Conservation (phyloP, 2,329 filamentous ascomycete species). For the Dactylellina drechsleri region DNA sequence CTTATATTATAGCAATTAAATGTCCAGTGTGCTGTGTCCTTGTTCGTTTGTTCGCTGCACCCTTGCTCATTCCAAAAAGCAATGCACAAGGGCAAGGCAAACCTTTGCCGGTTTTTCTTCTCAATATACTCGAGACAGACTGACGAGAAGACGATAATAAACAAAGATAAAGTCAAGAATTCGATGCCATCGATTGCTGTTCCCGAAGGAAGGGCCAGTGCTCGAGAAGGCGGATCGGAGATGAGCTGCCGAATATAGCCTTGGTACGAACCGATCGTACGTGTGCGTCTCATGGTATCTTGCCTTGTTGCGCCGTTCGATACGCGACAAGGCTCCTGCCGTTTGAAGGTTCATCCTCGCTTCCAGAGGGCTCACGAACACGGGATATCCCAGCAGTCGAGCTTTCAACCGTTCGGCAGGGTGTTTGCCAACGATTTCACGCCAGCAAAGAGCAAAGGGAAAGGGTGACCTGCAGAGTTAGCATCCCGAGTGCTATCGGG, state of each 20-base stretch:
- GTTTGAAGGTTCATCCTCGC: slow-evolving; percentile 45
- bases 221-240: slow-evolving; percentile 39
- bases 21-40: slow-evolving; percentile 40
- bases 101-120: slow-evolving; percentile 21
- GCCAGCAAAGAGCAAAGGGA: slow-evolving; percentile 16
- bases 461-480: slow-evolving; percentile 15
- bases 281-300: slow-evolving; percentile 27
- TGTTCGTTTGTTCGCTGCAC: slow-evolving; percentile 38
- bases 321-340: slow-evolving; percentile 47
- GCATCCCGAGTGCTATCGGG: slow-evolving; percentile 39
- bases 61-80: slow-evolving; percentile 24
- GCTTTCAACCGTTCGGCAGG: not conserved
- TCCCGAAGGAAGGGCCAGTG: slow-evolving; percentile 12
- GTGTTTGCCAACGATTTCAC: not conserved
- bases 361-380: slow-evolving; percentile 28
- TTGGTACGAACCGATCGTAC: slow-evolving; percentile 34
- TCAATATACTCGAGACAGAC: slow-evolving; percentile 38
- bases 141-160: slow-evolving; percentile 7
- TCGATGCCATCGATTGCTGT: slow-evolving; percentile 10
- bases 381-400: slow-evolving; percentile 46
- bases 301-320: slow-evolving; percentile 35
- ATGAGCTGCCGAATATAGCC: slow-evolving; percentile 30
- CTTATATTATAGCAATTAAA: slow-evolving; percentile 55
- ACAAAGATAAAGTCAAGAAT: slow-evolving; percentile 1
- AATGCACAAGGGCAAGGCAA: slow-evolving; percentile 33